Conservation (phyloP, 106 monocot species). For the Agapanthus africanus region DNA sequence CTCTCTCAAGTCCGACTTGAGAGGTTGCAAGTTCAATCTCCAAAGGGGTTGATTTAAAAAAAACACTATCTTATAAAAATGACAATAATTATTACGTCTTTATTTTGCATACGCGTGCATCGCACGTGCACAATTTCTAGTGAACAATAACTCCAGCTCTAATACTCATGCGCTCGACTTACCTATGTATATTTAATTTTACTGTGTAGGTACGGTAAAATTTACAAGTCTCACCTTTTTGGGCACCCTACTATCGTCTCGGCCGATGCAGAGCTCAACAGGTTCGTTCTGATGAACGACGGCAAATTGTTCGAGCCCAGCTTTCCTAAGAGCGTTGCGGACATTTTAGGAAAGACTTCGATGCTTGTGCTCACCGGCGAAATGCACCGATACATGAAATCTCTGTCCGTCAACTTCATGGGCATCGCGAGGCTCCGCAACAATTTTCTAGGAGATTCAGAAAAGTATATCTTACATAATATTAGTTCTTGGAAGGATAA, state of each 20-base stretch:
- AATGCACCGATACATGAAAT: background rate
- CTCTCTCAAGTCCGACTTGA: too few relatives aligned
- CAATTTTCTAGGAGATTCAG: background rate
- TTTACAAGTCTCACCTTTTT: background rate
- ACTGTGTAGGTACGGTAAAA: background rate
- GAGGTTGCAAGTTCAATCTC: too few relatives aligned
- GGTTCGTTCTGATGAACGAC: background rate
- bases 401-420: background rate
- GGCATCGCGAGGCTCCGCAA: background rate
- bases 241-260: background rate
- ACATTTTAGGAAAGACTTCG: background rate
- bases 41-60: too few relatives aligned
- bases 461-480: background rate
- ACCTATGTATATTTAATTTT: too few relatives aligned
- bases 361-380: background rate
- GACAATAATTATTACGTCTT: too few relatives aligned
- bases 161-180: too few relatives aligned
- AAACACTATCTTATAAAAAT: too few relatives aligned
- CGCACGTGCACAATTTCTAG: too few relatives aligned
- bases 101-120: too few relatives aligned
- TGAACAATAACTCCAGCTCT: too few relatives aligned
- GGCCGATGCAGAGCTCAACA: background rate
- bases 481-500: background rate
- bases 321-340: background rate
- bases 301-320: background rate